These are phyloP conservation scores for Claviceps spartinae DNA, from an alignment of 2,329 filamentous ascomycete genomes.

Conservation along the genomic window DNA sequence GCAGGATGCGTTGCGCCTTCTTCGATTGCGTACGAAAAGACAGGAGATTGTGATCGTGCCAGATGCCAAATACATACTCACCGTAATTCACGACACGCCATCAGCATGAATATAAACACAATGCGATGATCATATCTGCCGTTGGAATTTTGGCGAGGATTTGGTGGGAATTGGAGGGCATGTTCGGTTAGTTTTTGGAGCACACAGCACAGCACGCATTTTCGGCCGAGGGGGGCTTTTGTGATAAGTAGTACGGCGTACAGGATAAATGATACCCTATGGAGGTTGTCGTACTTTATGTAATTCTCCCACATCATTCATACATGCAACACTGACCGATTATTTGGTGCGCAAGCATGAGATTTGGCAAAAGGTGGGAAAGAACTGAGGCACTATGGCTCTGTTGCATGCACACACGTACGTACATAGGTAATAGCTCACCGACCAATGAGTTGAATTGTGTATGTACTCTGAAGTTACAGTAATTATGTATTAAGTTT, in stretches of 20 bases:
- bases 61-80: slow-evolving; percentile 63
- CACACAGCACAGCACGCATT: background rate
- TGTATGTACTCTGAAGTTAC: too few relatives aligned
- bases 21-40: slow-evolving; percentile 69
- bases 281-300: background rate
- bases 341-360: too few relatives aligned
- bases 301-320: too few relatives aligned
- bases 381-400: too few relatives aligned
- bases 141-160: background rate
- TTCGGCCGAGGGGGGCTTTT: background rate
- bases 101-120: slow-evolving; percentile 33
- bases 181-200: background rate
- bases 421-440: too few relatives aligned
- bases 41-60: slow-evolving; percentile 76
- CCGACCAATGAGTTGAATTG: too few relatives aligned
- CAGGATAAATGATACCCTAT: slow-evolving; percentile 5
- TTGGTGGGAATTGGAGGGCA: background rate
- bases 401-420: too few relatives aligned
- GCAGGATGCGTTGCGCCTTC: slow-evolving; percentile 62
- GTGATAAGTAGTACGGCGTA: slow-evolving; percentile 2
- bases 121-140: background rate
- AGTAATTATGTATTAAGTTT: too few relatives aligned
- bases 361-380: too few relatives aligned
- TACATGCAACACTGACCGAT: too few relatives aligned
- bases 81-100: slow-evolving; percentile 72